These are phyloP conservation scores for Vaccinium macrocarpon DNA, from an alignment of 148 eudicot species.

Conservation along the genomic window DNA sequence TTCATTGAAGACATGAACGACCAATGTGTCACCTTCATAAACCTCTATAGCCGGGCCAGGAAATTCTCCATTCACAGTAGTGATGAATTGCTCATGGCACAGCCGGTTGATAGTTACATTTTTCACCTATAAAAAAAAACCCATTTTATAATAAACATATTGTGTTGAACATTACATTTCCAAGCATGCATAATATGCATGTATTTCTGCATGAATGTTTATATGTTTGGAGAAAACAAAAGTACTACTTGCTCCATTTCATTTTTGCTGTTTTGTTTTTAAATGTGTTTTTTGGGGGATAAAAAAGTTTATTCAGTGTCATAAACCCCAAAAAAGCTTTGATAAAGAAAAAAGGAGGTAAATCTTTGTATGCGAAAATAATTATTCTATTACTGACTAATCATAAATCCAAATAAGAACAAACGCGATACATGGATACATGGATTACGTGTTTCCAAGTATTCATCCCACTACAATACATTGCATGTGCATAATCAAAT, in stretches of 20 bases:
- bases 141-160: background rate
- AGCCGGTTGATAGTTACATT: constrained; percentile 35
- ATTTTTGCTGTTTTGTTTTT: too few relatives aligned
- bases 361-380: too few relatives aligned
- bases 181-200: background rate
- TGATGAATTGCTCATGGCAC: constrained; percentile 39
- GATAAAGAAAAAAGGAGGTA: background rate
- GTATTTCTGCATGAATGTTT: too few relatives aligned
- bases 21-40: constrained; percentile 51
- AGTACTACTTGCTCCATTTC: too few relatives aligned
- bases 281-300: background rate
- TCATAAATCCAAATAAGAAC: too few relatives aligned
- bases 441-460: too few relatives aligned
- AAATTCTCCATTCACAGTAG: constrained; percentile 45
- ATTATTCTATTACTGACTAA: too few relatives aligned
- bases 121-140: constrained; percentile 30
- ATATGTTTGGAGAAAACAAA: background rate
- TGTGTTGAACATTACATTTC: background rate
- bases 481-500: too few relatives aligned
- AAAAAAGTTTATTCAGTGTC: background rate
- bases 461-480: too few relatives aligned
- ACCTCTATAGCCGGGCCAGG: constrained; percentile 58
- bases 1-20: constrained; percentile 51
- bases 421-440: background rate
- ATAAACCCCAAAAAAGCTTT: background rate